Evolutionary conservation across 306 rosid genomes (phyloP).

Genomic region (Aeschynomene evenia): DNA sequence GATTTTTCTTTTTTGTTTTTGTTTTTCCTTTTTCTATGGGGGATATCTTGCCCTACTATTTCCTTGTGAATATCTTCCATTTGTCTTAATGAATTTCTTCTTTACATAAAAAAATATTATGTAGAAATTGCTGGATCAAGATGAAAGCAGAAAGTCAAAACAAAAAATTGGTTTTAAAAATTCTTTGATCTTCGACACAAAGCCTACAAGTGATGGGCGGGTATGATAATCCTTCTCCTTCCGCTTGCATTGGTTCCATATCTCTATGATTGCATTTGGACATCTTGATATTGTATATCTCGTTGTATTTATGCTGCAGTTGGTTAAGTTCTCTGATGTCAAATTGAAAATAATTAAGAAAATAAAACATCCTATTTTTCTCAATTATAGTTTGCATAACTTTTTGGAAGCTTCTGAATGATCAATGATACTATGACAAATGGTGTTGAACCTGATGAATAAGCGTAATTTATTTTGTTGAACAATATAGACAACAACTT

Average conservation of each 20-base stretch:
- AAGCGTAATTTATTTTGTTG: background rate
- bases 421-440: slow-evolving; percentile 3
- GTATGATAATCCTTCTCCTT: slow-evolving; percentile 46
- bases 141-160: slow-evolving; percentile 62
- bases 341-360: background rate
- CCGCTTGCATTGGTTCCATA: slow-evolving; percentile 4
- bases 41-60: background rate
- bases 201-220: slow-evolving; percentile 95
- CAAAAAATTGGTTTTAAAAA: slow-evolving; percentile 86
- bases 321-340: background rate
- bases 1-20: background rate
- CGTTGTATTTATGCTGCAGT: background rate
- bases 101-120: slow-evolving; percentile 11
- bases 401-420: slow-evolving; percentile 22
- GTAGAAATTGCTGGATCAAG: slow-evolving; percentile 83
- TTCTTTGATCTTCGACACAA: slow-evolving; percentile 86
- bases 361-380: background rate
- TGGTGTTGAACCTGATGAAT: slow-evolving; percentile 5
- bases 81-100: background rate
- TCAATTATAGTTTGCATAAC: background rate
- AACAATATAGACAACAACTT: slow-evolving; percentile 1
- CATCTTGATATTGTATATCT: slow-evolving; percentile 11
- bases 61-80: slow-evolving; percentile 15
- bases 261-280: slow-evolving; percentile 7
- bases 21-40: background rate